These are phyloP conservation scores for Pyrenochaeta sp. DNA, from an alignment of 2,329 filamentous ascomycete genomes.

Conservation along the genomic window DNA sequence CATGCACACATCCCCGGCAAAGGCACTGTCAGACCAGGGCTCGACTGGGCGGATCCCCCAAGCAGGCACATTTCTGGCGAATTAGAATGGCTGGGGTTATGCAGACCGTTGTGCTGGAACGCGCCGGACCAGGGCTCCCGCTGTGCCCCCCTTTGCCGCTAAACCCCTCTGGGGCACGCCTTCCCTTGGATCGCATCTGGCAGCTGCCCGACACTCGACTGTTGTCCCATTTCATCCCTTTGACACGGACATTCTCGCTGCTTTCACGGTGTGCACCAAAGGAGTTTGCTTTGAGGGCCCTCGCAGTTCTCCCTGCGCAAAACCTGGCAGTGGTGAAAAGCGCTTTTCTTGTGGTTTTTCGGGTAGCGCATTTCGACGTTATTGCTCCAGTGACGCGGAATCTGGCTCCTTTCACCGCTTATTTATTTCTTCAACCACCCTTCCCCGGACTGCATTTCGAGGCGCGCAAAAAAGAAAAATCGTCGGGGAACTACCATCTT, in stretches of 20 bases:
- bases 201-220: slow-evolving; percentile 22
- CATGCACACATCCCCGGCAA: slow-evolving; percentile 22
- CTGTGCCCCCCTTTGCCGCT: slow-evolving; percentile 15
- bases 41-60: not conserved
- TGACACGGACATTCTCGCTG: slow-evolving; percentile 3
- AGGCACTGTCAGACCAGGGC: slow-evolving; percentile 1
- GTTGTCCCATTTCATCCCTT: slow-evolving; percentile 15
- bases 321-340: not conserved
- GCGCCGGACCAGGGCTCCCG: slow-evolving; percentile 16
- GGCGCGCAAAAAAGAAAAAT: not conserved
- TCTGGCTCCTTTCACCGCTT: slow-evolving; percentile 28
- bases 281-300: not conserved
- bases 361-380: slow-evolving; percentile 7
- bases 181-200: slow-evolving; percentile 6
- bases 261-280: not conserved
- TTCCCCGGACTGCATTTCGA: slow-evolving; percentile 4
- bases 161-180: slow-evolving; percentile 18
- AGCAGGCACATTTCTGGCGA: slow-evolving; percentile 20
- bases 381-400: slow-evolving; percentile 33
- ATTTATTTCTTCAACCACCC: slow-evolving; percentile 14
- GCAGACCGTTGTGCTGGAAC: slow-evolving; percentile 22
- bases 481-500: not conserved
- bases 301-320: not conserved
- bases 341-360: slow-evolving; percentile 10
- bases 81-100: slow-evolving; percentile 10